Conservation (phyloP, 768 basidiomycete genomes). For the Hirschioporus abietinus region DNA sequence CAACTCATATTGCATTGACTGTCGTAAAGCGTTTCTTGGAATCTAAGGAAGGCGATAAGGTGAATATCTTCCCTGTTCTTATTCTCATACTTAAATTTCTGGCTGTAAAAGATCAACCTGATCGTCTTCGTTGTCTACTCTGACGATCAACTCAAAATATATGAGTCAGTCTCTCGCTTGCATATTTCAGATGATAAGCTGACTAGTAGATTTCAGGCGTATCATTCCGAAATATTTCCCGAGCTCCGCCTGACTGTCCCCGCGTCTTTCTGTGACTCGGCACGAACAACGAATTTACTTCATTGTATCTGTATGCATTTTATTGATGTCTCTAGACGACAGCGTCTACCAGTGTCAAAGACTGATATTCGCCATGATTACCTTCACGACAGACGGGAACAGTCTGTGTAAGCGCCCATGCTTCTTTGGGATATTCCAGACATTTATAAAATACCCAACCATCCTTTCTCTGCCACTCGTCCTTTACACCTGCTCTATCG, state of each 20-base stretch:
- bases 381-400: no score
- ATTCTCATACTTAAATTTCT: background rate
- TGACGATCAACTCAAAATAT: background rate
- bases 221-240: constrained; percentile 4
- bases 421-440: no score
- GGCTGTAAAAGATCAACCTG: background rate
- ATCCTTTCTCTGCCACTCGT: background rate
- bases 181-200: background rate
- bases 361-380: no score
- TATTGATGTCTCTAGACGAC: no score
- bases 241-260: background rate
- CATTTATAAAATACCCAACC: no score
- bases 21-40: constrained; percentile 55
- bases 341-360: no score
- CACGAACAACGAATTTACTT: no score
- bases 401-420: no score
- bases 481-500: background rate
- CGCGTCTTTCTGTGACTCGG: no score
- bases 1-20: constrained; percentile 64
- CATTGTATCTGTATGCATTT: no score
- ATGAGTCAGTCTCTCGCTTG: background rate
- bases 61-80: constrained; percentile 4
- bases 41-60: constrained; percentile 35
- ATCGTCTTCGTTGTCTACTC: background rate
- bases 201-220: background rate